phyloP scores from a whole-genome alignment of 805 yeast species.

The Cyberlindnera maclurae region DNA sequence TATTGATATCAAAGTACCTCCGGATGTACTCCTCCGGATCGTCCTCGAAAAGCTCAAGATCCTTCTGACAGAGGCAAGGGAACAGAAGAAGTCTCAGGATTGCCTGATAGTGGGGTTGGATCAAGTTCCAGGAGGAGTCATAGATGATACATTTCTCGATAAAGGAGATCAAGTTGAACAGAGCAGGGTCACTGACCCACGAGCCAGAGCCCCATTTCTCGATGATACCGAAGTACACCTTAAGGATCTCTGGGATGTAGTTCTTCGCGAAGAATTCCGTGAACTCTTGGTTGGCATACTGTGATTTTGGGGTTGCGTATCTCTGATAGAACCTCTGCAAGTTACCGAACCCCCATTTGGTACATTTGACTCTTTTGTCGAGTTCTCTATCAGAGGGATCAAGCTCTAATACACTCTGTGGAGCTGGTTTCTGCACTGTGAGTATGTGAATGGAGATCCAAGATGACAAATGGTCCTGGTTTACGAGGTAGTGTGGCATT shows the following conservation, averaged over 20 bases:
- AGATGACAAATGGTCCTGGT: slow-evolving; percentile 31
- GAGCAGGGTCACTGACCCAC: slow-evolving; percentile 62
- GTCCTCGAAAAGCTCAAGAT: slow-evolving; percentile 66
- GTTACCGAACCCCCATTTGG: slow-evolving; percentile 87
- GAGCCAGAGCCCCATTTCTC: slow-evolving; percentile 32
- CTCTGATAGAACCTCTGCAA: slow-evolving; percentile 61
- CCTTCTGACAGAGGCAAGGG: slow-evolving; percentile 69
- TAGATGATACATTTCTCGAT: slow-evolving; percentile 52
- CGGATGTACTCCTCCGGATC: slow-evolving; percentile 89
- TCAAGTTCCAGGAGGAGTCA: slow-evolving; percentile 45
- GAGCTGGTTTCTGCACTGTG: slow-evolving; percentile 48
- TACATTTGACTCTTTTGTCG: slow-evolving; percentile 56
- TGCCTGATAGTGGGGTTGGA: slow-evolving; percentile 59
- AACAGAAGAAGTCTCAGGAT: slow-evolving; percentile 63
- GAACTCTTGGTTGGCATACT: slow-evolving; percentile 41
- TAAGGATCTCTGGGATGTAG: slow-evolving; percentile 65
- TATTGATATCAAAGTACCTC: slow-evolving; percentile 55
- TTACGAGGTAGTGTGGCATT: slow-evolving; percentile 44
- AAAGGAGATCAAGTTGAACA: slow-evolving; percentile 62
- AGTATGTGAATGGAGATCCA: slow-evolving; percentile 68
- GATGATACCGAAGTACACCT: slow-evolving; percentile 46
- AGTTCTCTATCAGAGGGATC: slow-evolving; percentile 41
- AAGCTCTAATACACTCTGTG: slow-evolving; percentile 40
- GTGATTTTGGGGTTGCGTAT: slow-evolving; percentile 33
- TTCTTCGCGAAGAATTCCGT: slow-evolving; percentile 44